Base-by-base conservation (phyloP, 2,329 filamentous ascomycete species). In the Boeremia lycopersici region DNA sequence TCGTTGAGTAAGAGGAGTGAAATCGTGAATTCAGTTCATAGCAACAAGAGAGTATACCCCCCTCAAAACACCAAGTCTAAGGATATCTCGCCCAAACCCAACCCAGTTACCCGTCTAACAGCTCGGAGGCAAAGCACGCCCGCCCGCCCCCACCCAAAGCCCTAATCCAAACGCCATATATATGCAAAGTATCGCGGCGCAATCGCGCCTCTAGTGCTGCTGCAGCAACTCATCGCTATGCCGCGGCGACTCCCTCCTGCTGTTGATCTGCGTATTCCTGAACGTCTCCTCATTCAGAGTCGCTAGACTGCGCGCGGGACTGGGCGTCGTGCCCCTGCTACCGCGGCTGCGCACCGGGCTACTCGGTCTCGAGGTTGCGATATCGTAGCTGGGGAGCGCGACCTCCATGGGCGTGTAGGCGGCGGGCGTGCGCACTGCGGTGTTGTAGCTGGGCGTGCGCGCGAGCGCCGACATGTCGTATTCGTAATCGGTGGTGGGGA, bases 361-460 rank as follows among this genome's bases (percentile, higher is more conserved):
- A 6, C 76, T 70, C 0, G 78, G 78, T 36, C 79, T 70, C 36
- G 71, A 76, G 5, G 74, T 81, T 0, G 78, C 79, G 36, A 77
- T 74, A 31, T 79, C 70, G 62, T 81, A 81, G 45, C 69, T 77
- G 2, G 79, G 79, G 1, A 78, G 74, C 11, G 71, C 73, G 44
- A 67, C 50, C 23, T 77, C 76, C 19, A 67, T 71, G 39, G 74
- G 73, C 9, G 76, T 78, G 12, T 59, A 52, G 11, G 74, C 61
- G 2, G 73, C 74, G 1, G 78, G 77, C 1, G 78, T 80, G 29
- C 78, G 74, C 7, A 81, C 69, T 7, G 79, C 79, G 0, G 79
- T 79, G 64, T 78, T 78, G 61, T 83, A 83, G 42, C 78, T 81
- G 8, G 81, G 81, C 0, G 81, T 81, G 31, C 79, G 76, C 4